Evolutionary conservation across 2,329 filamentous ascomycete genomes (phyloP).

Genomic region (Lachnellula subtilissima): DNA sequence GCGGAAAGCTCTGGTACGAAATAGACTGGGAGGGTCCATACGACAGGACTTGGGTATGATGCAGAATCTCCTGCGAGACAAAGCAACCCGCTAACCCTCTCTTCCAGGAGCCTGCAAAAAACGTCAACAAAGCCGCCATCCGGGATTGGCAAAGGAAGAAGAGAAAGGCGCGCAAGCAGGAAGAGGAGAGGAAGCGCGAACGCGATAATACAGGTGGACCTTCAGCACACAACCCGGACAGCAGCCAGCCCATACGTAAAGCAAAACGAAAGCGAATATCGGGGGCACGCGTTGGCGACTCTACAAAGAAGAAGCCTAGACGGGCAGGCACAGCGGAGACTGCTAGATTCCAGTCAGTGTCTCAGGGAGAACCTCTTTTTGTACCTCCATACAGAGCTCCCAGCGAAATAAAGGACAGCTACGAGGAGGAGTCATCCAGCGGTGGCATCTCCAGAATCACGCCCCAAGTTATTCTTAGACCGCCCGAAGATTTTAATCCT

Average conservation of each 20-base stretch:
- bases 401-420: conserved; percentile 24
- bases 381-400: not conserved
- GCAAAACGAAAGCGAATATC: conserved; percentile 15
- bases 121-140: not conserved
- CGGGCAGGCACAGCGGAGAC: conserved; percentile 4
- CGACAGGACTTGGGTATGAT: conserved; percentile 47
- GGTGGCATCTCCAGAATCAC: not conserved
- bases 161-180: not conserved
- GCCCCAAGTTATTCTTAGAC: conserved; percentile 9
- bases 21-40: conserved; percentile 54
- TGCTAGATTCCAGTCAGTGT: conserved; percentile 9
- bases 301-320: conserved; percentile 8
- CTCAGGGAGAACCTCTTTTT: conserved; percentile 5
- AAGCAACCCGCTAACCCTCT: not conserved
- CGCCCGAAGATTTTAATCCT: conserved; percentile 15
- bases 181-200: not conserved
- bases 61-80: not conserved
- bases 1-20: conserved; percentile 38
- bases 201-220: not conserved
- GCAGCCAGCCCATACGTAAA: conserved; percentile 16
- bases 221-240: conserved; percentile 1
- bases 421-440: conserved; percentile 21
- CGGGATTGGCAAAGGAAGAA: conserved; percentile 5
- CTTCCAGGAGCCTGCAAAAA: conserved; percentile 5
- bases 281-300: not conserved